phyloP scores from a whole-genome alignment of 2,329 filamentous ascomycete species.

The Gnomoniopsis sp. region DNA sequence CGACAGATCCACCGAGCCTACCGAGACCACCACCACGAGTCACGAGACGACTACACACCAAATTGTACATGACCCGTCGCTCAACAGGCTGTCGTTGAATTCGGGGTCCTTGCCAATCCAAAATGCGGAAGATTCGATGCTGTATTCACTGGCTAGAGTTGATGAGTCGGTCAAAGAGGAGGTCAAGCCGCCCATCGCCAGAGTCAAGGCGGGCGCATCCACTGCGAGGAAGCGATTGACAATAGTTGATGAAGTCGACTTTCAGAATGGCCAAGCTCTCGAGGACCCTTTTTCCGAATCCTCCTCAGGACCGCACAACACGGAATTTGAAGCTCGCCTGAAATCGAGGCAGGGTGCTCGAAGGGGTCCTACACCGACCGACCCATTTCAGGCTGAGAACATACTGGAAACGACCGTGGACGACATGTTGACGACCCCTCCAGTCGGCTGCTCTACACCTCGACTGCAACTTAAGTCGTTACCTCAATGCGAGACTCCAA shows the following conservation, averaged over 20 bases:
- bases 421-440: conserved; percentile 19
- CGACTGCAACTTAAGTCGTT: conserved; percentile 1
- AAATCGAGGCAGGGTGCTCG: background rate
- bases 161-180: conserved; percentile 33
- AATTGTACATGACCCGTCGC: background rate
- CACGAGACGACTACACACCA: background rate
- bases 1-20: background rate
- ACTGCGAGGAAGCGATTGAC: conserved; percentile 22
- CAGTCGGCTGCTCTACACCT: conserved; percentile 22
- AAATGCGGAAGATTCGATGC: background rate
- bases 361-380: conserved; percentile 7
- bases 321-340: conserved; percentile 21
- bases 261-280: conserved; percentile 14
- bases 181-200: conserved; percentile 29
- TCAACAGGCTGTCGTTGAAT: background rate
- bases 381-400: conserved; percentile 33
- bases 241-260: conserved; percentile 24
- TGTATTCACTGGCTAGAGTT: conserved; percentile 26
- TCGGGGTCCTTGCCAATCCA: conserved; percentile 23
- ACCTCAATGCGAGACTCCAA: background rate
- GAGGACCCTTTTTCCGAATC: conserved; percentile 22
- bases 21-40: background rate
- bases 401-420: conserved; percentile 20
- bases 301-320: conserved; percentile 2
- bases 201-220: background rate